Evolutionary conservation across 2,329 filamentous ascomycete species (phyloP).

Genomic region (Zarea fungicola): DNA sequence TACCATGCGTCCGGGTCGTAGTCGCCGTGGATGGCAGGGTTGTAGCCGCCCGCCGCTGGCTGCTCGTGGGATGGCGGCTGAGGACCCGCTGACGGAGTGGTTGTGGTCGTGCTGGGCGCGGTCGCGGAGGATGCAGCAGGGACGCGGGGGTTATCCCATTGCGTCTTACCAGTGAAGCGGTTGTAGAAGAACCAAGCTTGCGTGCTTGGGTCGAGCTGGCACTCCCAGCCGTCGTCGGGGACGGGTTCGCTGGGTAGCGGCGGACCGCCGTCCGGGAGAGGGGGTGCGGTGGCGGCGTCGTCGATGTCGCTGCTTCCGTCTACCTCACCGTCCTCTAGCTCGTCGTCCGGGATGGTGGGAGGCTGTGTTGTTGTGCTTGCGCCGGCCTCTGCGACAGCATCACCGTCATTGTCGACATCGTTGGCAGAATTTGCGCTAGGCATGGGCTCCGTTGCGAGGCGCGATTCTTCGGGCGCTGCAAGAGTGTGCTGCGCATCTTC

Average conservation of each 20-base stretch:
- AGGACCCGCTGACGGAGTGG: constrained; percentile 19
- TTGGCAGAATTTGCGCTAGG: not conserved
- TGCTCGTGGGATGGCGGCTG: constrained; percentile 31
- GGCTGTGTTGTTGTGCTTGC: not conserved
- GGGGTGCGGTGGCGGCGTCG: constrained; percentile 23
- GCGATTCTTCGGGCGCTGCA: not conserved
- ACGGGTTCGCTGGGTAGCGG: constrained; percentile 37
- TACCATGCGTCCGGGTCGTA: constrained; percentile 98
- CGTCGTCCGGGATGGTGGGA: not conserved
- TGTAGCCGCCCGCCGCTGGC: constrained; percentile 69
- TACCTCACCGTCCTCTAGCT: constrained; percentile 22
- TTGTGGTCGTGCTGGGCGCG: constrained; percentile 13
- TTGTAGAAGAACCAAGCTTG: constrained; percentile 82
- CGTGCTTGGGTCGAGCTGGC: constrained; percentile 65
- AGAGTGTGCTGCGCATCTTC: too few species aligned
- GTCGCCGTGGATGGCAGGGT: constrained; percentile 91
- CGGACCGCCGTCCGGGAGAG: constrained; percentile 30
- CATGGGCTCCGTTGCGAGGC: not conserved
- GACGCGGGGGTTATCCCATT: constrained; percentile 84
- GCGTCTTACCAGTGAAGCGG: constrained; percentile 65
- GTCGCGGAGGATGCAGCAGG: constrained; percentile 34
- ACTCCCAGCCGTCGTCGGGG: constrained; percentile 74
- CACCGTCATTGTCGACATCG: not conserved
- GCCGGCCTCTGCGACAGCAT: not conserved
- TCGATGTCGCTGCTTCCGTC: too few species aligned